Conservation (phyloP, 768 basidiomycete species). For the Termitomyces sp. region DNA sequence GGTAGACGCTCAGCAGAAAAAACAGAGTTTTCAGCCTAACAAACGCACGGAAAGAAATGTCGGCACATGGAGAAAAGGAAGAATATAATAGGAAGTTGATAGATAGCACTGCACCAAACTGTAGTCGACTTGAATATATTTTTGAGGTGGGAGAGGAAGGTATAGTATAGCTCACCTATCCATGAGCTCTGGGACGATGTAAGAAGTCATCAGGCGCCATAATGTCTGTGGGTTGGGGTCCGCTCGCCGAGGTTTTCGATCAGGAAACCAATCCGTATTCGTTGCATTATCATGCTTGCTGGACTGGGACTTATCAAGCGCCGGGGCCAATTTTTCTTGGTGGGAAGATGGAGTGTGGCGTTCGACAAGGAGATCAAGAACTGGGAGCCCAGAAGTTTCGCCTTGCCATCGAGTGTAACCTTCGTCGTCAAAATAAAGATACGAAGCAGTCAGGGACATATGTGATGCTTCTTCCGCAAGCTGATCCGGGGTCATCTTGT, state of each 20-base stretch:
- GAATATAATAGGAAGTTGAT: conserved; percentile 89
- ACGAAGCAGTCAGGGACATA: conserved; percentile 68
- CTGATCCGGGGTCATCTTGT: conserved; percentile 34
- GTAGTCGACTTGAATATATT: conserved; percentile 6
- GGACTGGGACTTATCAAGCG: conserved; percentile 22
- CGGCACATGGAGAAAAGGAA: conserved; percentile 91
- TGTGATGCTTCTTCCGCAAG: conserved; percentile 54
- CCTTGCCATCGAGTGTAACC: conserved; percentile 89
- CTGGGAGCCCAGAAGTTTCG: conserved; percentile 87
- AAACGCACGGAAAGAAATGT: conserved; percentile 65
- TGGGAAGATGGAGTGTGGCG: conserved; percentile 41
- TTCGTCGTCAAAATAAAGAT: conserved; percentile 84
- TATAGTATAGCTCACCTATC: conserved; percentile 63
- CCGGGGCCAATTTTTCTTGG: conserved; percentile 20
- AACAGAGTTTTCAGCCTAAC: conserved; percentile 4
- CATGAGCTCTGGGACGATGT: conserved; percentile 88
- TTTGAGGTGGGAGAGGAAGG: conserved; percentile 12
- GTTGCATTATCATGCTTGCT: conserved; percentile 27
- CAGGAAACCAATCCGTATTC: conserved; percentile 73
- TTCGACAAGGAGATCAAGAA: conserved; percentile 80
- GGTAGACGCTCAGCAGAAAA: conserved; percentile 13
- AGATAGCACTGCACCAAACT: conserved; percentile 82
- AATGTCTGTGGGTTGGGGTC: conserved; percentile 83
- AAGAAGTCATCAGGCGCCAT: conserved; percentile 84
- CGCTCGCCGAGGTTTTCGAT: conserved; percentile 65